Base-by-base conservation (phyloP, 2,329 filamentous ascomycete species). In the Neonectria magnoliae region DNA sequence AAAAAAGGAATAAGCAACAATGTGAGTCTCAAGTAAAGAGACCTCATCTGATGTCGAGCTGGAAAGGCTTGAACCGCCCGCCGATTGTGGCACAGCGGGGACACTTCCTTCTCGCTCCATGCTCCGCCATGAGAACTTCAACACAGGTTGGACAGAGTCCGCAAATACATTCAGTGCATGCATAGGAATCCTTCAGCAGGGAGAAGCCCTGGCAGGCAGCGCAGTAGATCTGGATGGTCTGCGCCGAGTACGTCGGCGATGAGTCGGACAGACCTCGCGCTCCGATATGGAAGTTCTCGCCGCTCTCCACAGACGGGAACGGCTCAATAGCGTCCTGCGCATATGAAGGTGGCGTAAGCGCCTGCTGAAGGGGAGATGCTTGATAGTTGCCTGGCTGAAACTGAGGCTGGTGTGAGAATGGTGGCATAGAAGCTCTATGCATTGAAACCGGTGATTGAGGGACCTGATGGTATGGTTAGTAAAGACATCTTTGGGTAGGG, bases 151-250 rank as follows among this genome's bases (percentile, higher is more conserved):
- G 89, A 79, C 96, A 98, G 54, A 98, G 87, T 16, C 94, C 95
- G 77, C 93, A 97, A 68, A 98, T 97, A 78, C 96, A 98, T 79
- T 98, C 94, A 1, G 94, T 97, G 78, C 95, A 98, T 22, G 95
- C 95, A 76, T 94, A 98, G 36, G 93, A 96, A 73, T 95, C 92
- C 74, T 90, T 91, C 27, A 98, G 82, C 11, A 90, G 82, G 56
- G 91, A 94, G 18, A 94, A 84, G 41, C 91, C 88, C 68, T 93
- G 90, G 76, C 95, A 98, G 52, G 91, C 92, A 20, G 94, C 93
- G 77, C 95, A 98, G 77, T 97, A 97, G 45, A 98, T 97, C 76
- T 97, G 93, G 3, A 95, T 91, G 67, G 86, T 86, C 57, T 93
- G 92, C 8, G 91, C 90, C 18, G 88, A 88, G 81, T 92, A 92